Conservation (phyloP, 345 rosid genomes). For the Erodium maritimum region DNA sequence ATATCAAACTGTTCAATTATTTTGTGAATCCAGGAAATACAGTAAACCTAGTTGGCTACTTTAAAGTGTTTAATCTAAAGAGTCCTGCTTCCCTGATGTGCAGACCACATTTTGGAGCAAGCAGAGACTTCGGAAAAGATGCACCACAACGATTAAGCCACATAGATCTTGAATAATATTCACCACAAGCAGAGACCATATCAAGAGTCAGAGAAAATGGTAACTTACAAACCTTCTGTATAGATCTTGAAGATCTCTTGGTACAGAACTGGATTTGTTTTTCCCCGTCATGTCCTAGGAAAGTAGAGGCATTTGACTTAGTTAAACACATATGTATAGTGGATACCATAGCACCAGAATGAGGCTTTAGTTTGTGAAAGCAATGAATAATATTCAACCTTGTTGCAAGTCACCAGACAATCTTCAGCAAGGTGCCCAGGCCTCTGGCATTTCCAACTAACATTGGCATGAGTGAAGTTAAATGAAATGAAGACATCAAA, state of each 20-base stretch:
- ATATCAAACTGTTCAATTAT: not conserved
- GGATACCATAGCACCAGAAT: not conserved
- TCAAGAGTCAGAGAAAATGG: not conserved
- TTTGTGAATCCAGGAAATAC: not conserved
- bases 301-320: constrained; percentile 2
- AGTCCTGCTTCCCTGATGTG: too few species aligned
- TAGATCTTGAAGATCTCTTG: constrained; percentile 45
- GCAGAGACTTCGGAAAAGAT: too few species aligned
- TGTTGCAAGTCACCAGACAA: constrained; percentile 32
- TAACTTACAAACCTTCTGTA: constrained; percentile 40
- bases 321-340: constrained; percentile 1
- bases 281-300: constrained; percentile 23
- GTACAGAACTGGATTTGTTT: constrained; percentile 20
- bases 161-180: too few species aligned
- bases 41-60: too few species aligned
- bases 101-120: too few species aligned
- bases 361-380: constrained; percentile 1
- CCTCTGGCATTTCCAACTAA: constrained; percentile 55
- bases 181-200: not conserved
- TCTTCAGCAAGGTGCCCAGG: constrained; percentile 72
- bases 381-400: constrained; percentile 21
- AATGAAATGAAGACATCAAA: too few species aligned
- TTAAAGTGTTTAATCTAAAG: too few species aligned
- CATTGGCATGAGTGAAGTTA: not conserved
- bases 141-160: too few species aligned